Base-by-base conservation (phyloP, 305 asterid genomes). In the Plantago lanceolata region DNA sequence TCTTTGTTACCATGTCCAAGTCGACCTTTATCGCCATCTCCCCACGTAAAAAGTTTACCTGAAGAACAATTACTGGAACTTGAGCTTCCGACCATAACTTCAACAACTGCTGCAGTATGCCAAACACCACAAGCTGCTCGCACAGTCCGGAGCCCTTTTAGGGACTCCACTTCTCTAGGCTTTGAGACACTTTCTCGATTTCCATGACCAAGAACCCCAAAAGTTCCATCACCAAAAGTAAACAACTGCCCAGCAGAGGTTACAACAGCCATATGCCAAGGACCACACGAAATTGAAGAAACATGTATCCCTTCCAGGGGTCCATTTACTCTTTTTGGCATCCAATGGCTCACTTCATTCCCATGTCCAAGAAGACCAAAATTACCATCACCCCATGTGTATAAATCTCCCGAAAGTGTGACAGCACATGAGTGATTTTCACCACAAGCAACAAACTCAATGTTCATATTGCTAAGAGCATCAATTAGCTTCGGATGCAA, bases 31-130 rank as follows among this genome's bases (percentile, higher is more conserved):
- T 86, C 93, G 37, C 94, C 96, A 50, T 89, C 96, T 65, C 96
- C 96, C 96, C 96, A 89, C 15, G 96, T 87, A 76, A 89, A 87
- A 52, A 89, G 87, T 70, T 89, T 89, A 35, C 96, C 92, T 3
- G 92, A 84, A 50, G 96, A 85, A 78, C 89, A 83, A 63, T 85
- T 86, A 57, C 91, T 86, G 69, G 94, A 85, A 76, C 89, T 85
- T 47, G 96, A 86, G 78, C 79, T 85, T 68, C 94, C 97, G 59
- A 85, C 89, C 91, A 83, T 81, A 54, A 85, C 90, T 81, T 87
- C 97, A 68, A 90, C 90, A 79, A 90, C 88, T 16, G 97, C 96
- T 75, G 97, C 96, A 80, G 94, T 85, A 77, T 90, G 96, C 97
- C 97, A 90, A 72, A 83, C 96, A 58, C 97, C 97, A 55, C 96